Evolutionary conservation across 352 stramenopile genomes (phyloP), one percentile per base, ranked within the genome.

Genomic region (Globisporangium okanoganense): DNA sequence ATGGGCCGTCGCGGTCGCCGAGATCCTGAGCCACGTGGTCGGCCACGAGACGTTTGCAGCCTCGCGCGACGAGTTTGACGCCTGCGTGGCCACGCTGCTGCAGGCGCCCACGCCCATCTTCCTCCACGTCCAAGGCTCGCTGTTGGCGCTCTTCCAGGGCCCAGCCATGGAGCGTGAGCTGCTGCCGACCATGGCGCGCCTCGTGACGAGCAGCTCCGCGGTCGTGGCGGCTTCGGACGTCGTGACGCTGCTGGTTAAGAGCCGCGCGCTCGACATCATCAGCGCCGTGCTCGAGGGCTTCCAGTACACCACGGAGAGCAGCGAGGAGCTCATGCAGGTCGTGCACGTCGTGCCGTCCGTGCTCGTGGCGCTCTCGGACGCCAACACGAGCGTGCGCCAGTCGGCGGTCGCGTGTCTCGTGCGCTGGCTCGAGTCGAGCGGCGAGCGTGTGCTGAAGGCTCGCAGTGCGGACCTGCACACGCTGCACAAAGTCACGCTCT

Each of bases 21-120:
- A 85, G 20, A 70, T 87, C 55, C 40, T 95, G 53, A 70, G 76
- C 8, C 56, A 78, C 22, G 64, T 87, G 12, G 70, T 76, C 0
- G 66, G 64, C 5, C 61, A 73, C 14, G 75, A 72, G 14, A 66
- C 81, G 29, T 79, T 74, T 18, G 41, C 67, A 27, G 65, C 76
- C 14, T 80, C 61, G 51, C 68, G 74, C 38, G 65, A 88, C 29
- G 73, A 84, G 16, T 92, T 93, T 33, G 85, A 93, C 47, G 54
- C 64, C 31, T 86, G 81, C 40, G 73, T 95, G 2, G 61, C 75
- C 25, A 78, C 80, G 24, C 56, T 95, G 36, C 69, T 95, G 24
- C 66, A 88, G 64, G 82, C 79, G 40, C 76, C 85, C 8, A 73
- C 70, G 18, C 51, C 65, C 24, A 55, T 89, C 65, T 95, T 95